Percentiles rank a stretch among this genome's conserved stretches.
These are phyloP conservation scores for Aspergillus luchuensis DNA, from an alignment of 2,329 filamentous ascomycete species.

Conservation along the genomic window DNA sequence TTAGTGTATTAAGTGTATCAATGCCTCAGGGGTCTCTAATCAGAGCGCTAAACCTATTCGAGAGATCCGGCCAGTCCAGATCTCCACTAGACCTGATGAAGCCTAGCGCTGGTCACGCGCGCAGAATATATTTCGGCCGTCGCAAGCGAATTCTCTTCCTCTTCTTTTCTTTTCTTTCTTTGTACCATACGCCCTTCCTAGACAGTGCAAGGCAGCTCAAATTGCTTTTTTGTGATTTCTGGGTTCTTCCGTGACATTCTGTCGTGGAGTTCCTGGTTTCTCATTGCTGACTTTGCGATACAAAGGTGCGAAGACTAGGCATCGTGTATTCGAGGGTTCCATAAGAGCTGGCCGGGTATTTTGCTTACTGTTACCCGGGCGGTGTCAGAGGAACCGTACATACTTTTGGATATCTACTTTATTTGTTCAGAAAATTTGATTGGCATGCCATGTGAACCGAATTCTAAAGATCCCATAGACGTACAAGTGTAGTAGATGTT, in stretches of 20 bases:
- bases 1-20: background rate
- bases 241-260: conserved; percentile 68
- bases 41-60: background rate
- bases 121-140: conserved; percentile 23
- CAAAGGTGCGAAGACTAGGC: conserved; percentile 60
- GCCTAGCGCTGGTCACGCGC: conserved; percentile 26
- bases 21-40: conserved; percentile 1
- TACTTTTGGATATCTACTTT: conserved; percentile 29
- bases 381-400: conserved; percentile 85
- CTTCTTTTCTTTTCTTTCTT: conserved; percentile 45
- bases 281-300: conserved; percentile 69
- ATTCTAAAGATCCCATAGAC: too few relatives aligned
- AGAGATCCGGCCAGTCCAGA: background rate
- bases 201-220: conserved; percentile 80
- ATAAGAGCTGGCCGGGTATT: conserved; percentile 75
- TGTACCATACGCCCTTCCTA: conserved; percentile 69
- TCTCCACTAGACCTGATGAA: conserved; percentile 19
- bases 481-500: too few relatives aligned
- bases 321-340: conserved; percentile 53
- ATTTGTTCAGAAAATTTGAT: conserved; percentile 24
- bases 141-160: conserved; percentile 19
- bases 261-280: conserved; percentile 58
- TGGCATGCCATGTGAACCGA: background rate
- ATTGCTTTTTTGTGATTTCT: conserved; percentile 39
- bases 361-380: conserved; percentile 67